phyloP scores from a whole-genome alignment of 2,329 filamentous ascomycete genomes.

The Fusarium anguioides region DNA sequence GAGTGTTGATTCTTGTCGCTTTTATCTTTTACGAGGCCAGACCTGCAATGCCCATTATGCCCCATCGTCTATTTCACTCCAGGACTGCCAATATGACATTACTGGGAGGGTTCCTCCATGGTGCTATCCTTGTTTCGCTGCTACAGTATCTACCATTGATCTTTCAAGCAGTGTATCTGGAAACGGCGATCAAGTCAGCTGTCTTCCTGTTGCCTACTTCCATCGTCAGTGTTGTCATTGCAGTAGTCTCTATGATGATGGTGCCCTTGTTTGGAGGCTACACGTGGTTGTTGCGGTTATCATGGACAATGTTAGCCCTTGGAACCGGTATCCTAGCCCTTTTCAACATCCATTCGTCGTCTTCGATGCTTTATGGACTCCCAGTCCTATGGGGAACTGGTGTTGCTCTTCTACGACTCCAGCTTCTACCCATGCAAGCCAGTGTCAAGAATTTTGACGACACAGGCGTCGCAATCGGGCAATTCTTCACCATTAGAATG shows the following conservation, averaged over 20 bases:
- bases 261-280: constrained; percentile 15
- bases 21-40: constrained; percentile 16
- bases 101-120: constrained; percentile 15
- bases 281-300: constrained; percentile 4
- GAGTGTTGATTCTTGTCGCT: background rate
- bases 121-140: constrained; percentile 7
- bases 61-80: constrained; percentile 10
- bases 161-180: constrained; percentile 12
- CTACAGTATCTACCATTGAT: constrained; percentile 14
- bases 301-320: background rate
- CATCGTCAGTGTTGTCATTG: constrained; percentile 4
- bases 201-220: constrained; percentile 5
- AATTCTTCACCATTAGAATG: constrained; percentile 15
- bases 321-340: constrained; percentile 10
- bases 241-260: constrained; percentile 25
- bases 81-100: constrained; percentile 24
- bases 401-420: constrained; percentile 7
- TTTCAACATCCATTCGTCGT: background rate
- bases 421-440: constrained; percentile 16
- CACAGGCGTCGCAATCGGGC: constrained; percentile 12
- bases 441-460: constrained; percentile 13
- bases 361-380: constrained; percentile 5
- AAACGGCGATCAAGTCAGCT: constrained; percentile 11
- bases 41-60: constrained; percentile 12
- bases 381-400: constrained; percentile 15